Evolutionary conservation across 192 early-diverging fungal species (phyloP).

Genomic region (Backusella mclennaniae): DNA sequence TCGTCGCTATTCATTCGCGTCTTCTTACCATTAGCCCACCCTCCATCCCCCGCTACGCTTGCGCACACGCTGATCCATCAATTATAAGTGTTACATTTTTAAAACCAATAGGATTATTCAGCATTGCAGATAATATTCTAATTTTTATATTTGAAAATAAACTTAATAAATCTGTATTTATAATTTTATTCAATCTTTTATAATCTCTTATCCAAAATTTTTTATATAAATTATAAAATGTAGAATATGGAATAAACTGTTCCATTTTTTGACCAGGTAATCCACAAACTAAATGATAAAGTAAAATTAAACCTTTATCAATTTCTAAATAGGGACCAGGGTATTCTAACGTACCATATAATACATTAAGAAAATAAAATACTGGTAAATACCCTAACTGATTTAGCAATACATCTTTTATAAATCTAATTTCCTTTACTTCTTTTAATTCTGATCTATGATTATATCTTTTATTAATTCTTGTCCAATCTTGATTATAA

Average conservation of each 20-base stretch:
- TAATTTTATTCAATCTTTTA: background rate
- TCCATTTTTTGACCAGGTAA: background rate
- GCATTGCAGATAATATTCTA: no score
- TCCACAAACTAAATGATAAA: conserved; percentile 5
- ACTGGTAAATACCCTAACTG: background rate
- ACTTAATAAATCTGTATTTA: background rate
- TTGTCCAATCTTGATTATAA: conserved; percentile 1
- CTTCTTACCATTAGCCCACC: no score
- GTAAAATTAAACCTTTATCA: conserved; percentile 5
- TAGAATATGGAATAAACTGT: background rate
- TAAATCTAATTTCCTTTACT: background rate
- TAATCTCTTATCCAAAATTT: conserved; percentile 1
- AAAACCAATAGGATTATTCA: no score
- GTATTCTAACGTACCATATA: background rate
- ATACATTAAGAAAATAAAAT: background rate
- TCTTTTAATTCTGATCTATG: conserved; percentile 6
- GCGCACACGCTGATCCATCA: no score
- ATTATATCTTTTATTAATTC: conserved; percentile 1
- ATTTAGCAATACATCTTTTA: background rate
- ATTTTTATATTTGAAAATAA: no score
- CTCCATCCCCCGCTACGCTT: no score
- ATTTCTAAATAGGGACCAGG: conserved; percentile 4
- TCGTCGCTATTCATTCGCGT: no score
- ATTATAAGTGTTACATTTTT: no score
- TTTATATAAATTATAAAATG: conserved; percentile 14